Evolutionary conservation across 23 red algal species (phyloP).

Genomic region (Cyanidium caldarium): DNA sequence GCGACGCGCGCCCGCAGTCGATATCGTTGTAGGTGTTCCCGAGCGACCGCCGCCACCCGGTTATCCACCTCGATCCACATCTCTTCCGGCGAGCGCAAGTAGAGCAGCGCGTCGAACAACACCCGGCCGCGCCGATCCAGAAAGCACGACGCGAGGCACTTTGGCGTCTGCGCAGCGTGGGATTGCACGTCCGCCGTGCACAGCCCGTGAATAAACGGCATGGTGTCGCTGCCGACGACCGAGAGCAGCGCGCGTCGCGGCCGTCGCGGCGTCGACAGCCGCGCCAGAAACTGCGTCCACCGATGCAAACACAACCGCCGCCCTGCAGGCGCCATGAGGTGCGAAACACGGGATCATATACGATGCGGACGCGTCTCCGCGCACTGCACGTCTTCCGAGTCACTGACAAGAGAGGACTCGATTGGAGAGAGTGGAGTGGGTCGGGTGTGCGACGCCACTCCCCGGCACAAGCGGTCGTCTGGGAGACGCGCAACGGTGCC

Average conservation of each 20-base stretch:
- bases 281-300: not conserved
- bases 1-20: conserved; percentile 41
- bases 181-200: not conserved
- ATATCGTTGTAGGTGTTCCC: conserved; percentile 23
- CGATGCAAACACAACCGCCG: too few relatives aligned
- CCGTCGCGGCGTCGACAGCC: not conserved
- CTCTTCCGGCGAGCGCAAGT: not conserved
- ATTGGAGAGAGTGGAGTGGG: too few relatives aligned
- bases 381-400: too few relatives aligned
- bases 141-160: conserved; percentile 16
- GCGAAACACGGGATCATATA: too few relatives aligned
- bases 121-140: conserved; percentile 53
- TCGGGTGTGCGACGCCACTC: too few relatives aligned
- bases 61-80: conserved; percentile 22
- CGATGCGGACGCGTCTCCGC: too few relatives aligned
- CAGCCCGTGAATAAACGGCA: not conserved
- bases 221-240: not conserved
- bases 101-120: conserved; percentile 33
- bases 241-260: not conserved
- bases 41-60: not conserved
- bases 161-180: not conserved
- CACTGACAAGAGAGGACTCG: too few relatives aligned
- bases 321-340: too few relatives aligned
- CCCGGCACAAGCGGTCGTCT: too few relatives aligned
- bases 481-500: too few relatives aligned